A percentile compares a stretch with the other conserved stretches of the same genome.
Evolutionary conservation across 2,329 filamentous ascomycete species (phyloP).

Genomic region (Aurifilum marmelostoma): DNA sequence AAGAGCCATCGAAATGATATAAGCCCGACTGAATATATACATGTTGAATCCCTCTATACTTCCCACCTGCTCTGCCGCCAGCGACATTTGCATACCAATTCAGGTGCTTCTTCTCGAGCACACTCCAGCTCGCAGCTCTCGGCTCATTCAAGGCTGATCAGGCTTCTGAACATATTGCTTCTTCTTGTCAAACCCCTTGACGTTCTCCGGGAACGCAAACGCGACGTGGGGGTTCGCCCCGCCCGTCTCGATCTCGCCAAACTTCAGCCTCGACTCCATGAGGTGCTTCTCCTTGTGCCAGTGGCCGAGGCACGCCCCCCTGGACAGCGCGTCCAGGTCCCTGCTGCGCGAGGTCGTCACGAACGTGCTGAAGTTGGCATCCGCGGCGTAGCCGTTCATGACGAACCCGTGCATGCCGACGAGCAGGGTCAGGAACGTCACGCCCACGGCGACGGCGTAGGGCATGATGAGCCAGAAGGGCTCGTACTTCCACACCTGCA

Average conservation of each 20-base stretch:
- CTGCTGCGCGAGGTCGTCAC: conserved; percentile 25
- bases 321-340: conserved; percentile 24
- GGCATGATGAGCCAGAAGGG: conserved; percentile 29
- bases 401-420: conserved; percentile 26
- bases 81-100: too few species aligned
- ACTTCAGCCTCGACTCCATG: conserved; percentile 21
- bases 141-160: not conserved
- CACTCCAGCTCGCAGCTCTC: too few species aligned
- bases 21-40: too few species aligned
- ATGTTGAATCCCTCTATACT: too few species aligned
- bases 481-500: conserved; percentile 30
- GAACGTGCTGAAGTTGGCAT: conserved; percentile 26
- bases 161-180: conserved; percentile 18
- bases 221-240: conserved; percentile 13
- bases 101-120: too few species aligned
- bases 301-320: conserved; percentile 22
- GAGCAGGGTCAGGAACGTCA: conserved; percentile 21
- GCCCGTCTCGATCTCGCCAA: conserved; percentile 25
- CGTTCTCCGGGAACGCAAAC: conserved; percentile 21
- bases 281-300: conserved; percentile 28
- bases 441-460: conserved; percentile 25
- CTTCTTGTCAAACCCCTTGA: conserved; percentile 16
- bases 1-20: too few species aligned
- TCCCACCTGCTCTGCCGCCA: too few species aligned
- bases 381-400: conserved; percentile 25